phyloP scores from a whole-genome alignment of 2,329 filamentous ascomycete species.

The Coniochaeta sp. region DNA sequence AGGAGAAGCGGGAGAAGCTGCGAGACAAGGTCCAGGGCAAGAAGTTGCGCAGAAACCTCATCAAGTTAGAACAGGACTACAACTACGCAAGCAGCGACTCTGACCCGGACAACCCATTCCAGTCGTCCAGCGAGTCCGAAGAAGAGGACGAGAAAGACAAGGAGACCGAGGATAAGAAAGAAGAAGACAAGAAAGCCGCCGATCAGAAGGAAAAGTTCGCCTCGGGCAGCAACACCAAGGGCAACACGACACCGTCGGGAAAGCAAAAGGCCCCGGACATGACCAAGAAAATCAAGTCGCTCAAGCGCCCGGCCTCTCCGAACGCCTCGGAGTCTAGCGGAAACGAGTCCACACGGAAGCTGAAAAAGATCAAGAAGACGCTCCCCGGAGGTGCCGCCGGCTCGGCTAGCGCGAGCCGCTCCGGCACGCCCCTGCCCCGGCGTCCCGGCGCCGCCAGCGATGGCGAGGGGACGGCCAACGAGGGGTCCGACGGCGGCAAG shows the following conservation, averaged over 20 bases:
- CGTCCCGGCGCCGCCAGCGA: slow-evolving; percentile 56
- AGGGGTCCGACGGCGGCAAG: slow-evolving; percentile 51
- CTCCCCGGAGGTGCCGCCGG: slow-evolving; percentile 29
- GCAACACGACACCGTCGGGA: slow-evolving; percentile 48
- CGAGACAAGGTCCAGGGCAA: slow-evolving; percentile 67
- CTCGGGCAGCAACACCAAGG: slow-evolving; percentile 59
- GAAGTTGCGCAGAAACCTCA: slow-evolving; percentile 69
- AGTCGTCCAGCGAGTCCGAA: too few species aligned
- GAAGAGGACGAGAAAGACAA: slow-evolving; percentile 49
- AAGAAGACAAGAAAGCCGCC: slow-evolving; percentile 44
- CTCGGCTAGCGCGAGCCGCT: slow-evolving; percentile 43
- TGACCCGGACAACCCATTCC: not conserved
- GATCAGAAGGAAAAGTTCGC: slow-evolving; percentile 30
- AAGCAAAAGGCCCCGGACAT: slow-evolving; percentile 39
- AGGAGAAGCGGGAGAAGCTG: slow-evolving; percentile 61
- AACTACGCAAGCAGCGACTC: slow-evolving; percentile 61
- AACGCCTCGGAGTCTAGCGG: slow-evolving; percentile 86
- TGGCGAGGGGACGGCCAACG: slow-evolving; percentile 62
- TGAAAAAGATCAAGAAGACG: slow-evolving; percentile 63
- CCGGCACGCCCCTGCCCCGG: slow-evolving; percentile 46
- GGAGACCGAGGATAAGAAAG: slow-evolving; percentile 54
- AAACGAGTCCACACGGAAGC: slow-evolving; percentile 79
- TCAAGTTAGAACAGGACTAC: slow-evolving; percentile 77
- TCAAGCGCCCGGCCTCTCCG: slow-evolving; percentile 82
- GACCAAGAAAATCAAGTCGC: slow-evolving; percentile 49